Conservation (phyloP, 805 yeast genomes). For the Ogataea populi-albae region DNA sequence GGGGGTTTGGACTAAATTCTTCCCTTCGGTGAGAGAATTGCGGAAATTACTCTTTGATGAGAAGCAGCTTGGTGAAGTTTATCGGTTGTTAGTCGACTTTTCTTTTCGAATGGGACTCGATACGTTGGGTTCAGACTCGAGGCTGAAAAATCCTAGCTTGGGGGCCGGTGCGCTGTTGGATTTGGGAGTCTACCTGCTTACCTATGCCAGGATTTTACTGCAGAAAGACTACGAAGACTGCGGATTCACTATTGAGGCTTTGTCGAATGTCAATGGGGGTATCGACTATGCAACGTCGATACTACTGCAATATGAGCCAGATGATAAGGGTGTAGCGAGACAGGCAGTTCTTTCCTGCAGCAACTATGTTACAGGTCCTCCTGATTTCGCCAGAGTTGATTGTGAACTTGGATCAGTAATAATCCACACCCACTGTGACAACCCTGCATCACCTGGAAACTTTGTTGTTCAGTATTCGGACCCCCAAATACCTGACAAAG, state of each 20-base stretch:
- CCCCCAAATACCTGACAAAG: conserved; percentile 22
- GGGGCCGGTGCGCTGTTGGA: conserved; percentile 60
- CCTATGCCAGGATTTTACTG: conserved; percentile 42
- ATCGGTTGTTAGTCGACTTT: conserved; percentile 43
- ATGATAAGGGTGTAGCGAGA: conserved; percentile 29
- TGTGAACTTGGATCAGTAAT: conserved; percentile 20
- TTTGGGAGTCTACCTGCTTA: conserved; percentile 51
- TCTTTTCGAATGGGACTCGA: conserved; percentile 36
- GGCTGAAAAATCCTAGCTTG: conserved; percentile 42
- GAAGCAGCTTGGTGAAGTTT: conserved; percentile 44
- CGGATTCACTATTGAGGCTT: conserved; percentile 27
- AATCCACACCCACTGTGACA: conserved; percentile 13
- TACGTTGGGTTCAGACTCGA: conserved; percentile 30
- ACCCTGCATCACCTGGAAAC: conserved; percentile 25
- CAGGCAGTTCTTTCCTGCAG: conserved; percentile 39
- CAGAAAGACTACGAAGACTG: conserved; percentile 35
- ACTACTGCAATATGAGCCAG: conserved; percentile 34
- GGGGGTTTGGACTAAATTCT: conserved; percentile 56
- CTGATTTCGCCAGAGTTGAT: conserved; percentile 16
- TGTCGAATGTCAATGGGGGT: conserved; percentile 38
- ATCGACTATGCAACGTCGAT: conserved; percentile 43
- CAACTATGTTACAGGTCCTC: conserved; percentile 6
- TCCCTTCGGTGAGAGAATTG: conserved; percentile 42
- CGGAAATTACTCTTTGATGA: conserved; percentile 38
- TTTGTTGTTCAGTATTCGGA: conserved; percentile 36